Conservation (phyloP, 805 yeast genomes). For the Komagataella populi region DNA sequence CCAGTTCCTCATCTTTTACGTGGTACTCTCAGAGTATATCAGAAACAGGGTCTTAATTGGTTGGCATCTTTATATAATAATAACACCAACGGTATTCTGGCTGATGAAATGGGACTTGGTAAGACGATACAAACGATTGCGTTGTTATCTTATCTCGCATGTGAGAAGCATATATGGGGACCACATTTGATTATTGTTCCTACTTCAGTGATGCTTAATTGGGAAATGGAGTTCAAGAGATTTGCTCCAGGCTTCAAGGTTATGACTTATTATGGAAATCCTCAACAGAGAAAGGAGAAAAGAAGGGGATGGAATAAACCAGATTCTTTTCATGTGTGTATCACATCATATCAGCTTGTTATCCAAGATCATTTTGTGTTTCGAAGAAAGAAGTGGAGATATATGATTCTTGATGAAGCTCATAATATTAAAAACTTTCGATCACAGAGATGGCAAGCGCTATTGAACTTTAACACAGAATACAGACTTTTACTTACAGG, state of each 20-base stretch:
- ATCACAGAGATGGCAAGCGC: conserved; percentile 94
- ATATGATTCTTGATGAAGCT: conserved; percentile 96
- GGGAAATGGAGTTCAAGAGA: conserved; percentile 99
- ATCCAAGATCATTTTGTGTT: conserved; percentile 94
- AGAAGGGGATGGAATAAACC: conserved; percentile 97
- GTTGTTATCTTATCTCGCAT: conserved; percentile 74
- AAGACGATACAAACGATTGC: conserved; percentile 95
- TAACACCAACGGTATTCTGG: conserved; percentile 90
- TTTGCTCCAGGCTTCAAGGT: conserved; percentile 98
- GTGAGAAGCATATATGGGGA: conserved; percentile 93
- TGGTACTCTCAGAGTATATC: conserved; percentile 81
- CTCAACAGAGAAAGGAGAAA: conserved; percentile 91
- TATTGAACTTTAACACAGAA: conserved; percentile 85
- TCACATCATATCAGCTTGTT: conserved; percentile 94
- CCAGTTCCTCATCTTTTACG: conserved; percentile 65
- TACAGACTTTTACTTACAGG: conserved; percentile 84
- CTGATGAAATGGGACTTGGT: conserved; percentile 98
- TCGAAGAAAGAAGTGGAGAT: conserved; percentile 86
- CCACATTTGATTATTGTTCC: conserved; percentile 97
- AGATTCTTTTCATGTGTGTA: conserved; percentile 91
- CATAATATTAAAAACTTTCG: conserved; percentile 94
- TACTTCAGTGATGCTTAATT: conserved; percentile 90
- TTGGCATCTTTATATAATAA: conserved; percentile 85
- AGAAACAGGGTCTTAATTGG: conserved; percentile 96
- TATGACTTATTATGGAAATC: conserved; percentile 90